phyloP scores from a whole-genome alignment of 2,329 filamentous ascomycete genomes.

The Talaromyces sp. region DNA sequence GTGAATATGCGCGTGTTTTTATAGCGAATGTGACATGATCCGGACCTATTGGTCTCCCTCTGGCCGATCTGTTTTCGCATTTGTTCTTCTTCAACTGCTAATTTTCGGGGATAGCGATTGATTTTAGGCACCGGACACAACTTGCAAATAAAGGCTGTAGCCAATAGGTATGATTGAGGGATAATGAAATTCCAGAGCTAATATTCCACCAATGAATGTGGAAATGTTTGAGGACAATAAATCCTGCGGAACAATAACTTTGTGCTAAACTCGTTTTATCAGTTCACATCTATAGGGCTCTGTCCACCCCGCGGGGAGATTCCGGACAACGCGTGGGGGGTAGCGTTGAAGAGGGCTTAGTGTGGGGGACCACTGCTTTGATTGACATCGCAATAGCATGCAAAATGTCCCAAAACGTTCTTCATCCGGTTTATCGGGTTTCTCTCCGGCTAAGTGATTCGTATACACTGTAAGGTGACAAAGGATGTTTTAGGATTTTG shows the following conservation, averaged over 20 bases:
- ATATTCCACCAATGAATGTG: neutral
- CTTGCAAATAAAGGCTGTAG: no score
- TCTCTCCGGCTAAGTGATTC: neutral
- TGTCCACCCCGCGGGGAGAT: neutral
- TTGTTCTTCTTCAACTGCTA: no score
- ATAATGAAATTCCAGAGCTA: neutral
- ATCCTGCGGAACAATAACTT: neutral
- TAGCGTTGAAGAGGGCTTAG: neutral
- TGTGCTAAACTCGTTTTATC: neutral
- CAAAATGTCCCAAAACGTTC: neutral
- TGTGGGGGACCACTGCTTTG: neutral
- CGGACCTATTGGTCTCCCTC: neutral
- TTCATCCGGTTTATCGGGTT: neutral
- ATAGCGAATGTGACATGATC: neutral
- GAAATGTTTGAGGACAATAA: neutral
- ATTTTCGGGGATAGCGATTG: no score
- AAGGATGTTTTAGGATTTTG: neutral
- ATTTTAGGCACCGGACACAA: no score
- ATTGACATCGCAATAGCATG: neutral
- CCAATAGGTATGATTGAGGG: neutral
- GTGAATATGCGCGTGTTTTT: no score
- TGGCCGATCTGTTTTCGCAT: neutral
- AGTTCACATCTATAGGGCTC: neutral
- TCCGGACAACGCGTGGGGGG: neutral
- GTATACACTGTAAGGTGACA: neutral